Conservation (phyloP, 305 asterid species). For the Fraxinus paxiana region DNA sequence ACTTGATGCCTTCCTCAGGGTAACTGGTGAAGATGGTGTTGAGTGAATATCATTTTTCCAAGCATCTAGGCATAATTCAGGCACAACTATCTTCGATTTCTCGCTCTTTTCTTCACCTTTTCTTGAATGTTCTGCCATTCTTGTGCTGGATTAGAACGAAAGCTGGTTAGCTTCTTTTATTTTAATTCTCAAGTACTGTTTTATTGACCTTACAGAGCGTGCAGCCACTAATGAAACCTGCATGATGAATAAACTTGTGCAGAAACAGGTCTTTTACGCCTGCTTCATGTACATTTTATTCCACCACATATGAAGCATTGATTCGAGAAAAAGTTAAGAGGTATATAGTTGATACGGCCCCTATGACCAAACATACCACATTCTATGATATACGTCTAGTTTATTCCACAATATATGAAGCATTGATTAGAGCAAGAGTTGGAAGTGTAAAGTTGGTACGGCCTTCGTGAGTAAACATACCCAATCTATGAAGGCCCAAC, state of each 20-base stretch:
- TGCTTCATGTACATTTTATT: background rate
- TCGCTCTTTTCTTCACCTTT: constrained; percentile 4
- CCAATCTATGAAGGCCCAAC: background rate
- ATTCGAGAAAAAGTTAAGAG: background rate
- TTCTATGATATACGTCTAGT: background rate
- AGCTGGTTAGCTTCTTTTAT: background rate
- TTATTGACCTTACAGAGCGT: background rate
- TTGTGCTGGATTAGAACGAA: constrained; percentile 18
- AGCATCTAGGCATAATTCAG: constrained; percentile 22
- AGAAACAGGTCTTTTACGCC: background rate
- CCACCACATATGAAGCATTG: background rate
- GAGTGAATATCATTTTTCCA: constrained; percentile 20
- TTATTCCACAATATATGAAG: background rate
- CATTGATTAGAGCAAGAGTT: background rate
- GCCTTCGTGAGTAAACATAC: background rate
- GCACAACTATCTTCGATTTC: constrained; percentile 28
- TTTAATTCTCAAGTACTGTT: background rate
- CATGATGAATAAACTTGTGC: background rate
- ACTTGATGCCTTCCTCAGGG: constrained; percentile 27
- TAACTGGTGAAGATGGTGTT: constrained; percentile 47
- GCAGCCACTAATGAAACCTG: background rate
- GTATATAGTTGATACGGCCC: background rate
- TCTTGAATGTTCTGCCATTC: constrained; percentile 38
- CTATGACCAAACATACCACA: background rate
- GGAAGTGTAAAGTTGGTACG: background rate